Percentiles rank a stretch among this genome's conserved stretches.
phyloP scores from a whole-genome alignment of 2,329 filamentous ascomycete species.

The Calcarisporium arbuscula region DNA sequence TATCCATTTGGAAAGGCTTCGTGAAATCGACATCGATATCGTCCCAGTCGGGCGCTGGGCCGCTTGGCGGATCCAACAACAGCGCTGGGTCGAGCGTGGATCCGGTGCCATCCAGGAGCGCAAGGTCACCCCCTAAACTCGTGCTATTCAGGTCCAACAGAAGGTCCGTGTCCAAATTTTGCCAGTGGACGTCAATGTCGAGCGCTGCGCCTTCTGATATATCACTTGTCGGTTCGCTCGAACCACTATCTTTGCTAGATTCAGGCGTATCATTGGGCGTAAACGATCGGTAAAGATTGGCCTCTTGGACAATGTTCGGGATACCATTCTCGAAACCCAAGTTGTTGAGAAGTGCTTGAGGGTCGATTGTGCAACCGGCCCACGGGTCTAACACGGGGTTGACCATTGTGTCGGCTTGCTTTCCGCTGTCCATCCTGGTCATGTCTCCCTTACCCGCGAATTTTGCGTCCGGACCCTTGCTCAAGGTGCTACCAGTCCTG shows the following conservation, averaged over 20 bases:
- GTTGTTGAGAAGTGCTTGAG: slow-evolving; percentile 32
- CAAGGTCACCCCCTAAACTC: slow-evolving; percentile 14
- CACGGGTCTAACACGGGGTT: slow-evolving; percentile 22
- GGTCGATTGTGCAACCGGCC: slow-evolving; percentile 43
- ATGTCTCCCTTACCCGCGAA: slow-evolving; percentile 20
- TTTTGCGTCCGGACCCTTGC: slow-evolving; percentile 31
- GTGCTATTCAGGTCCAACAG: slow-evolving; percentile 35
- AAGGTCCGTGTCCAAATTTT: slow-evolving; percentile 39
- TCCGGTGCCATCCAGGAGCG: slow-evolving; percentile 17
- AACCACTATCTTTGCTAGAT: slow-evolving; percentile 53
- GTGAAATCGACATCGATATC: slow-evolving; percentile 43
- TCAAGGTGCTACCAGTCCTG: slow-evolving; percentile 40
- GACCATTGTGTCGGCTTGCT: slow-evolving; percentile 15
- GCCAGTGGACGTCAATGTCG: slow-evolving; percentile 48
- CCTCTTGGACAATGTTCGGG: slow-evolving; percentile 44
- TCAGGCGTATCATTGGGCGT: slow-evolving; percentile 60
- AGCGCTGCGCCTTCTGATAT: slow-evolving; percentile 48
- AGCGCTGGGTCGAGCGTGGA: slow-evolving; percentile 20
- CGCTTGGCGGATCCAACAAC: slow-evolving; percentile 18
- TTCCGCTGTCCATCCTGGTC: slow-evolving; percentile 24
- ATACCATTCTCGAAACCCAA: slow-evolving; percentile 27
- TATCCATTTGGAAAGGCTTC: slow-evolving; percentile 49
- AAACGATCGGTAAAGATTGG: slow-evolving; percentile 45
- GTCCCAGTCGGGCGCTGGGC: slow-evolving; percentile 37
- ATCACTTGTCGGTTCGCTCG: slow-evolving; percentile 57